These are phyloP conservation scores for Boeremia lycopersici DNA, from an alignment of 2,329 filamentous ascomycete genomes.

Conservation along the genomic window DNA sequence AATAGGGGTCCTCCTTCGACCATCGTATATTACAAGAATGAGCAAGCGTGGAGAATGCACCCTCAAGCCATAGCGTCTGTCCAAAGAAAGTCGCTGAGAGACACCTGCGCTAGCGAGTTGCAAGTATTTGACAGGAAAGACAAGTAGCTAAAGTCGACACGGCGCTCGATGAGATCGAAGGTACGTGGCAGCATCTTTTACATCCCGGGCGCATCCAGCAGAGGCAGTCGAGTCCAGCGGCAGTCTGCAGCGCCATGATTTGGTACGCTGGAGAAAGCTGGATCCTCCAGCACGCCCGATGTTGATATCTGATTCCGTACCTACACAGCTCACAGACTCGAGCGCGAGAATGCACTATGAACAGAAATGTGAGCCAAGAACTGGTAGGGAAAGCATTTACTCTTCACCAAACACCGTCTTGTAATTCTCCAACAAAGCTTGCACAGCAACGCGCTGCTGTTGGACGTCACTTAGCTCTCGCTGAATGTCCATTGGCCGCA, in stretches of 20 bases:
- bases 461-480: slow-evolving; percentile 97
- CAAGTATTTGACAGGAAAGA: slow-evolving; percentile 4
- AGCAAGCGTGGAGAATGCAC: slow-evolving; percentile 1
- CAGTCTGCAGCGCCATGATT: slow-evolving; percentile 1
- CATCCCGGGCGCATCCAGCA: slow-evolving; percentile 7
- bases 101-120: slow-evolving; percentile 5
- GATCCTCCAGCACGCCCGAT: slow-evolving; percentile 2
- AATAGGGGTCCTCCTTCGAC: slow-evolving; percentile 1
- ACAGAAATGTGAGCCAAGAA: slow-evolving; percentile 2
- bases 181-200: not conserved
- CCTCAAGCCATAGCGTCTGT: slow-evolving; percentile 2
- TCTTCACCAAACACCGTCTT: slow-evolving; percentile 71
- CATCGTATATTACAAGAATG: slow-evolving; percentile 23
- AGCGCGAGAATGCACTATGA: not conserved
- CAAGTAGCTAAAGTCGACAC: not conserved
- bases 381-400: slow-evolving; percentile 14
- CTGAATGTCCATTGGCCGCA: slow-evolving; percentile 87
- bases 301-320: slow-evolving; percentile 1
- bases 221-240: slow-evolving; percentile 4
- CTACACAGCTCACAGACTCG: slow-evolving; percentile 9
- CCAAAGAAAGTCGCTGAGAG: slow-evolving; percentile 1
- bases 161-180: not conserved
- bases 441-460: slow-evolving; percentile 87
- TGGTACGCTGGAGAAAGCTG: slow-evolving; percentile 1
- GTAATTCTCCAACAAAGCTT: slow-evolving; percentile 91